A percentile compares a stretch with the other conserved stretches of the same genome.
Evolutionary conservation across 2,329 filamentous ascomycete species (phyloP).

Genomic region (Dactylellina cionopaga): DNA sequence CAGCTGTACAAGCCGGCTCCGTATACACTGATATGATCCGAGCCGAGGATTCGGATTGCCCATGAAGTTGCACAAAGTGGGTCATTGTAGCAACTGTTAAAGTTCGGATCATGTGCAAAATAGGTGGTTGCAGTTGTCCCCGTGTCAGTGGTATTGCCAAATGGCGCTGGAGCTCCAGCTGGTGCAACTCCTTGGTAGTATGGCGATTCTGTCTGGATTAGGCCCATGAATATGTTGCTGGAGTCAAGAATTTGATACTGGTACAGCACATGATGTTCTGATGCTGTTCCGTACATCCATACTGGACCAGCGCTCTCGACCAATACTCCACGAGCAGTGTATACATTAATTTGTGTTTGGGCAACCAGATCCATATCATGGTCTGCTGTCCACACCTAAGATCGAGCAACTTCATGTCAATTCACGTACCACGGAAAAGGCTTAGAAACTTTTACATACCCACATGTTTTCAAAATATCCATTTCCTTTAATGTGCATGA

Average conservation of each 20-base stretch:
- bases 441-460: too few relatives aligned
- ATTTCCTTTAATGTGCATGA: constrained; percentile 60
- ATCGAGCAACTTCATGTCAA: too few relatives aligned
- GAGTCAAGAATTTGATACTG: constrained; percentile 66
- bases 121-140: too few relatives aligned
- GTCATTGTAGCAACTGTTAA: constrained; percentile 58
- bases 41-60: constrained; percentile 57
- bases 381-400: constrained; percentile 64
- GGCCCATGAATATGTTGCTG: constrained; percentile 64
- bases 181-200: constrained; percentile 63
- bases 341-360: constrained; percentile 59
- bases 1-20: constrained; percentile 55
- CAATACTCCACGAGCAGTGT: constrained; percentile 57
- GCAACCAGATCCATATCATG: constrained; percentile 57
- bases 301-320: constrained; percentile 58
- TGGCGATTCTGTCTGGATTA: constrained; percentile 66
- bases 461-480: constrained; percentile 65
- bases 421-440: too few relatives aligned
- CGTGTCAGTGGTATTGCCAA: constrained; percentile 54
- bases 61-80: constrained; percentile 59
- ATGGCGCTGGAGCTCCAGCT: constrained; percentile 62
- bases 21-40: constrained; percentile 37
- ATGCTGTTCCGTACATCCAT: constrained; percentile 64
- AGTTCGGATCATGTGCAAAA: constrained; percentile 58
- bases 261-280: constrained; percentile 66